Evolutionary conservation across 148 eudicot species (phyloP), one percentile per base, ranked within the genome.

Genomic region (Limonium bicolor): DNA sequence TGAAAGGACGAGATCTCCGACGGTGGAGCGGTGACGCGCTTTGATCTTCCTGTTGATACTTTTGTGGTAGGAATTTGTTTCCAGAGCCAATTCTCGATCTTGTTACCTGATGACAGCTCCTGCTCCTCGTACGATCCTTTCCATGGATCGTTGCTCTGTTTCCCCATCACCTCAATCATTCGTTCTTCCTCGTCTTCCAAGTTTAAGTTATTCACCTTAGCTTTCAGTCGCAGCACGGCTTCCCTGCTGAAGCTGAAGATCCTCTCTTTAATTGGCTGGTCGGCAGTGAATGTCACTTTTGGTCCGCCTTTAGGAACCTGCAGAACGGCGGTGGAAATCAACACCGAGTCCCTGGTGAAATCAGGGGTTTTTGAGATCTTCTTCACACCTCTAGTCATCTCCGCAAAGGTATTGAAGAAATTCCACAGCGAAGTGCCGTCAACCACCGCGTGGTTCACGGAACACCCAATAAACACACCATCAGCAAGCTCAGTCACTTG

Each of bases 351-450:
- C 3, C 95, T 72, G 29, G 39, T 34, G 29, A 80, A 80, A 48
- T 69, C 69, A 3, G 95, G 82, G 16, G 12, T 14, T 9, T 43
- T 69, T 0, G 75, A 28, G 1, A 71, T 62, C 44, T 37, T 65
- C 41, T 40, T 61, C 0, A 43, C 69, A 0, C 85, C 95, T 11
- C 63, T 48, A 16, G 73, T 63, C 2, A 65, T 28, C 20, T 74
- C 95, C 2, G 95, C 85, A 20, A 73, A 85, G 0, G 79, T 50
- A 13, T 85, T 85, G 48, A 85, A 76, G 46, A 85, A 85, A 15
- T 85, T 80, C 95, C 95, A 85, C n/a, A 80, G 65, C 0, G 90
- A 80, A 2, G 95, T 85, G 0, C 95, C 95, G 37, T 85, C 95
- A 1, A 62, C 55, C 12, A 85, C 82, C 15, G 95, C 86, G 50